These are phyloP conservation scores for Skeletonema grethae DNA, from an alignment of 108 stramenopile genomes.

Conservation along the genomic window DNA sequence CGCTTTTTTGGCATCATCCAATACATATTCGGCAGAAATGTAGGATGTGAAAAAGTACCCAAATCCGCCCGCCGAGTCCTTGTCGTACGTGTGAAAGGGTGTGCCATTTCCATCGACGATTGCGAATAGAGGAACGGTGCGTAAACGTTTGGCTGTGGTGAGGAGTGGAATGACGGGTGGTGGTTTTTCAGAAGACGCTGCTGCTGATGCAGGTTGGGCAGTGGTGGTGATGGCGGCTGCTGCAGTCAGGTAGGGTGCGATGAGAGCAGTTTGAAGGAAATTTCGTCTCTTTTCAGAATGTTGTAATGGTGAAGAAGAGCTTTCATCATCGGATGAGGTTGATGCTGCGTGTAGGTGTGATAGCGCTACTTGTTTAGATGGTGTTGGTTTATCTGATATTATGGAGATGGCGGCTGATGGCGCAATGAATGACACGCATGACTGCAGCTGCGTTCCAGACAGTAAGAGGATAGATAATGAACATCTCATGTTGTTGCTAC, in stretches of 20 bases:
- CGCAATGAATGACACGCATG: background rate
- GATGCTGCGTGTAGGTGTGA: background rate
- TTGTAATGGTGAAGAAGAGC: background rate
- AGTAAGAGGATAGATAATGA: background rate
- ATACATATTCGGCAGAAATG: conserved; percentile 31
- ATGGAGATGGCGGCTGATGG: background rate
- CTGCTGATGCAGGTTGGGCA: background rate
- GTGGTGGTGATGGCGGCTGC: background rate
- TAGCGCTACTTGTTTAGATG: background rate
- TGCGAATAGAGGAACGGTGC: conserved; percentile 29
- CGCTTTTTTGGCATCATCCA: conserved; percentile 49
- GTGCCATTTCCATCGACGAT: conserved; percentile 47
- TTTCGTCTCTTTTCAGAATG: conserved; percentile 9
- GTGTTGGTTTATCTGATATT: background rate
- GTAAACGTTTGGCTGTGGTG: conserved; percentile 32
- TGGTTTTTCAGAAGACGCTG: conserved; percentile 23
- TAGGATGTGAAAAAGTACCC: conserved; percentile 43
- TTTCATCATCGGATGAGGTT: background rate
- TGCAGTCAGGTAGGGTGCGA: conserved; percentile 3
- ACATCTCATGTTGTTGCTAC: too few species aligned
- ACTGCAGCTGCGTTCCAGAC: background rate
- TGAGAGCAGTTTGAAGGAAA: conserved; percentile 14
- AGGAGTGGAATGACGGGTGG: conserved; percentile 40
- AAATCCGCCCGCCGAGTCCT: conserved; percentile 36
- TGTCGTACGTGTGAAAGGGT: conserved; percentile 49